These are phyloP conservation scores for Auriscalpium microsporum DNA, from an alignment of 768 basidiomycete species.

Conservation along the genomic window DNA sequence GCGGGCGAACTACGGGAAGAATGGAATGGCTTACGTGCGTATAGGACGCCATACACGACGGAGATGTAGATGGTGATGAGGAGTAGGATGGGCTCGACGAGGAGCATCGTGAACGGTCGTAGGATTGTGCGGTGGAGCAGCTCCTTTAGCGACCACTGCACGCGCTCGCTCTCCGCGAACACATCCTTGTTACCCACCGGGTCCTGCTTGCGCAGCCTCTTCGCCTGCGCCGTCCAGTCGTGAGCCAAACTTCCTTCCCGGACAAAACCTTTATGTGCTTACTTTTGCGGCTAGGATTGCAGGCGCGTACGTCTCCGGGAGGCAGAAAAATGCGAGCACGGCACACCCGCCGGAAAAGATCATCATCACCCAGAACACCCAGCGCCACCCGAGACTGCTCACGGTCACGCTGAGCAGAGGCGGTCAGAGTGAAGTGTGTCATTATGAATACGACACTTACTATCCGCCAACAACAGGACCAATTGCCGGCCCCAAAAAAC, in stretches of 20 bases:
- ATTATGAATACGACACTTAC: not conserved
- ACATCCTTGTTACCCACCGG: not conserved
- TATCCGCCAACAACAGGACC: conserved; percentile 20
- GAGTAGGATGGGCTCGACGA: conserved; percentile 19
- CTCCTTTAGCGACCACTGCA: not conserved
- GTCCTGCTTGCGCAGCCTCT: not conserved
- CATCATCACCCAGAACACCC: conserved; percentile 20
- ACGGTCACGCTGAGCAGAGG: not conserved
- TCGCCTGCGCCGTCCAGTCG: not conserved
- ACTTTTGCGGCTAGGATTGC: conserved; percentile 8
- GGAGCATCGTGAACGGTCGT: conserved; percentile 26
- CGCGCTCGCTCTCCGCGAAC: conserved; percentile 1
- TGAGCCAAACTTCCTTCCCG: not conserved
- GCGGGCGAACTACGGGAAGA: too few species aligned
- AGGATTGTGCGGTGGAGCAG: conserved; percentile 21
- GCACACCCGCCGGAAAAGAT: conserved; percentile 13
- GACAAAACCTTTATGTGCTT: not conserved
- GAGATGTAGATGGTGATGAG: conserved; percentile 9
- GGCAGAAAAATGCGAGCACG: conserved; percentile 7
- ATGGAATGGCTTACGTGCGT: not conserved
- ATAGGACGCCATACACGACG: conserved; percentile 9
- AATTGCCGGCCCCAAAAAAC: conserved; percentile 19
- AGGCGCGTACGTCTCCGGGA: conserved; percentile 18
- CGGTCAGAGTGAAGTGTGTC: not conserved
- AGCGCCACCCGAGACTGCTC: conserved; percentile 15